phyloP scores from a whole-genome alignment of 768 basidiomycete species.

The Suillus cothurnatus region DNA sequence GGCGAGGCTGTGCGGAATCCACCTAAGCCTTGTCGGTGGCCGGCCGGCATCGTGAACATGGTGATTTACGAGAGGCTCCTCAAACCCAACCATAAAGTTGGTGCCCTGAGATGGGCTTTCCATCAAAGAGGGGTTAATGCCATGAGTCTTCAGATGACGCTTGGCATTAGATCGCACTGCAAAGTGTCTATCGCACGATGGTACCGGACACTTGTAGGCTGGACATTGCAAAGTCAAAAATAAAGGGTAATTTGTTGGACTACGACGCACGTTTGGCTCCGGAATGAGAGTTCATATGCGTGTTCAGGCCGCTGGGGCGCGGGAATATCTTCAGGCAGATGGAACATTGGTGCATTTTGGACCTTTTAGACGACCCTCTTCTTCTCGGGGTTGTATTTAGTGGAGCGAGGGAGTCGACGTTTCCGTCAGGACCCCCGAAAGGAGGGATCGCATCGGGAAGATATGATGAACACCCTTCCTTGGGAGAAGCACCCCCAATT shows the following conservation, averaged over 20 bases:
- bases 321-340: slow-evolving; percentile 50
- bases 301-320: slow-evolving; percentile 51
- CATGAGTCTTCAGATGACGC: slow-evolving; percentile 78
- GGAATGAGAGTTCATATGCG: slow-evolving; percentile 56
- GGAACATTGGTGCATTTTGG: slow-evolving; percentile 52
- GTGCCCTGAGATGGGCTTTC: slow-evolving; percentile 23
- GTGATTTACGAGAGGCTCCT: slow-evolving; percentile 47
- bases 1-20: slow-evolving; percentile 44
- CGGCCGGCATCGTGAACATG: slow-evolving; percentile 38
- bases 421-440: slow-evolving; percentile 9
- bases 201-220: slow-evolving; percentile 51
- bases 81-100: slow-evolving; percentile 44
- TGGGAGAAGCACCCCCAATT: neutral
- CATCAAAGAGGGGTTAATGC: slow-evolving; percentile 40
- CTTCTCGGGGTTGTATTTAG: neutral
- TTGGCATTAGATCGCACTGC: slow-evolving; percentile 82
- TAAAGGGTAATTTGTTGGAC: neutral
- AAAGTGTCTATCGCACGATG: slow-evolving; percentile 66
- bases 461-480: neutral
- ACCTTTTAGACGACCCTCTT: slow-evolving; percentile 33
- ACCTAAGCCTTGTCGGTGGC: slow-evolving; percentile 39
- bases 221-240: slow-evolving; percentile 10
- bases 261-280: slow-evolving; percentile 48
- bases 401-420: neutral
- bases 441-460: slow-evolving; percentile 12